Evolutionary conservation across 192 early-diverging fungal species (phyloP), one percentile per base, ranked within the genome.

Genomic region (Coemansia sp.): DNA sequence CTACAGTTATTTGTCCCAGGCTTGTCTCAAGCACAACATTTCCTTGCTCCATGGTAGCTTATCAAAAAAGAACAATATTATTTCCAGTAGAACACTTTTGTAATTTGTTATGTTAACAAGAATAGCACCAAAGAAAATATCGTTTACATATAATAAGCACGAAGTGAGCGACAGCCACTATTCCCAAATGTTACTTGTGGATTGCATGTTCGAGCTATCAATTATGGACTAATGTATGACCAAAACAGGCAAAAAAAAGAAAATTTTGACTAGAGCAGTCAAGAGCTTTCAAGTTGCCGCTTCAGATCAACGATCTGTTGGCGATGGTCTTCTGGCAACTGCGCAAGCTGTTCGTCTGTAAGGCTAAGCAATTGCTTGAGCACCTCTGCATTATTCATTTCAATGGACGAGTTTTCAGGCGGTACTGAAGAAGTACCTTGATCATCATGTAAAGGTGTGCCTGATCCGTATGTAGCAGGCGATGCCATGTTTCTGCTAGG

Each of bases 281-380:
- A 51, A 15, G 48, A 21, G 48, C 48, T 51, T 51, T 51, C 48
- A 16, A 82, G 46, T 42, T 75, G 78, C 20, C 43, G 45, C 59
- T 62, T 66, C 45, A 92, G 71, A 58, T 89, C 90, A 25, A 92
- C 64, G 15, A 95, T 87, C 55, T 92, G 84, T 25, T 87, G 83
- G 15, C 88, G 83, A 58, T 94, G 89, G 21, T 91, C 92, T 57
- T 90, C 80, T 20, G 93, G 92, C 35, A 96, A 72, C 23, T 86
- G 79, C 29, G 86, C 84, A 62, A 96, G 87, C 70, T 96, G 91
- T 8, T 90, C 92, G 31, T 88, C 88, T 0, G 93, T 91, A 33
- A 96, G 77, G 53, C 87, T 89, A 23, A 96, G 61, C 5, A 96
- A 85, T 71, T 95, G 92, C 67, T 90, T 81, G 18, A 96, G 65